Evolutionary conservation across 176 grass and related monocot species (phyloP).

Genomic region (Oryza nivara): DNA sequence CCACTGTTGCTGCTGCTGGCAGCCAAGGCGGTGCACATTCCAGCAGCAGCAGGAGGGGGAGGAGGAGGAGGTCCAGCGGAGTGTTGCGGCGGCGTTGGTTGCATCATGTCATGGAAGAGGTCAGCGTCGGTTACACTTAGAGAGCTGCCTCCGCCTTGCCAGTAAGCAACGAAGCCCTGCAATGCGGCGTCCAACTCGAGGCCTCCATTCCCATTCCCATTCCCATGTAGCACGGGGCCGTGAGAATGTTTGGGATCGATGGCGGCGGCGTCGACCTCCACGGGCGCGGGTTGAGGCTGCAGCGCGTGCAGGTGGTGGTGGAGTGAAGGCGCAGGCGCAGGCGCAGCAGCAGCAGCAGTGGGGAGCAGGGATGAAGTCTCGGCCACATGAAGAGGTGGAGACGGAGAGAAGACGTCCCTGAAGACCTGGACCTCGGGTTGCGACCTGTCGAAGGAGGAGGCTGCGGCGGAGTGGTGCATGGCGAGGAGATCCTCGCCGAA

Average conservation of each 20-base stretch:
- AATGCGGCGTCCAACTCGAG: conserved; percentile 27
- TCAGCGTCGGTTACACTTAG: background rate
- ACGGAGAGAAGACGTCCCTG: conserved; percentile 63
- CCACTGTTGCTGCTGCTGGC: conserved; percentile 47
- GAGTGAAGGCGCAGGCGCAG: background rate
- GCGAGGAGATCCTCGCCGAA: conserved; percentile 68
- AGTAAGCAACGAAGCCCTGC: conserved; percentile 35
- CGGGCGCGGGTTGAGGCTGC: background rate
- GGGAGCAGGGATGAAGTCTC: conserved; percentile 35
- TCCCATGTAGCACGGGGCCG: background rate
- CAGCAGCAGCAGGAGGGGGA: background rate
- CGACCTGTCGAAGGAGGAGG: conserved; percentile 59
- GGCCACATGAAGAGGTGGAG: background rate
- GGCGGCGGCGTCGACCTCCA: too few species aligned
- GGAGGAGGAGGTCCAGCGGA: background rate
- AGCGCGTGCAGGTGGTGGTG: background rate
- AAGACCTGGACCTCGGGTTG: conserved; percentile 66
- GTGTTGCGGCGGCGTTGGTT: conserved; percentile 23
- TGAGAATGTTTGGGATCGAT: background rate
- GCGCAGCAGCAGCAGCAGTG: background rate
- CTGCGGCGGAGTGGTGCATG: conserved; percentile 21
- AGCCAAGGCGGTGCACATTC: conserved; percentile 26
- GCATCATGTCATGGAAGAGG: conserved; percentile 16
- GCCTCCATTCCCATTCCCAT: background rate
- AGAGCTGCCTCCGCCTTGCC: conserved; percentile 22